Conservation (phyloP, 2,329 filamentous ascomycete genomes). For the Colletotrichum simmondsii region DNA sequence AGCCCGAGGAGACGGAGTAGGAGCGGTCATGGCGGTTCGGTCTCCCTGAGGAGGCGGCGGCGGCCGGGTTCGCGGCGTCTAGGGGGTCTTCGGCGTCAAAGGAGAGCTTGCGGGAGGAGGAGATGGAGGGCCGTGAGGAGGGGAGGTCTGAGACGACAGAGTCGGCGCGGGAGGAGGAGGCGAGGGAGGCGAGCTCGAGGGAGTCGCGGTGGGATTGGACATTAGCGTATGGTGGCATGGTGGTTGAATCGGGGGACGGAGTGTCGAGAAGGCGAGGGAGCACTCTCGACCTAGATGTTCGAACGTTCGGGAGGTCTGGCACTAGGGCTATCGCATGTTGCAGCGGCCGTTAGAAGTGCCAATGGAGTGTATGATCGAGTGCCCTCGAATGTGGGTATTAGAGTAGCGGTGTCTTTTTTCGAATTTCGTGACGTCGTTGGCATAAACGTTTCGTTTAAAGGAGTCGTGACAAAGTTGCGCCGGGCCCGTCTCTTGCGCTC, state of each 20-base stretch:
- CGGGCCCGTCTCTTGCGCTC: constrained; percentile 5
- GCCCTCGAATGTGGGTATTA: constrained; percentile 3
- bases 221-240: constrained; percentile 52
- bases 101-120: constrained; percentile 92
- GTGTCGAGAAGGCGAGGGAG: neutral
- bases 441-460: constrained; percentile 30
- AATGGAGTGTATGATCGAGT: neutral
- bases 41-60: constrained; percentile 44
- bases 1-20: constrained; percentile 91
- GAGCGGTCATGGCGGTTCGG: constrained; percentile 69
- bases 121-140: constrained; percentile 84
- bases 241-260: neutral
- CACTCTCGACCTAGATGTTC: constrained; percentile 23
- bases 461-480: constrained; percentile 31
- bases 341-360: neutral
- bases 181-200: constrained; percentile 93
- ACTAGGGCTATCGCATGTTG: constrained; percentile 31
- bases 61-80: constrained; percentile 67
- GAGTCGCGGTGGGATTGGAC: constrained; percentile 77
- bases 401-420: constrained; percentile 1
- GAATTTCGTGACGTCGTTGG: constrained; percentile 33
- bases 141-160: constrained; percentile 70
- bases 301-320: neutral
- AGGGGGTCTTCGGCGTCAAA: constrained; percentile 89
- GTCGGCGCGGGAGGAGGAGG: constrained; percentile 78